Evolutionary conservation across 495 filamentous ascomycete genomes (phyloP).

Genomic region (Aspergillus diversus): DNA sequence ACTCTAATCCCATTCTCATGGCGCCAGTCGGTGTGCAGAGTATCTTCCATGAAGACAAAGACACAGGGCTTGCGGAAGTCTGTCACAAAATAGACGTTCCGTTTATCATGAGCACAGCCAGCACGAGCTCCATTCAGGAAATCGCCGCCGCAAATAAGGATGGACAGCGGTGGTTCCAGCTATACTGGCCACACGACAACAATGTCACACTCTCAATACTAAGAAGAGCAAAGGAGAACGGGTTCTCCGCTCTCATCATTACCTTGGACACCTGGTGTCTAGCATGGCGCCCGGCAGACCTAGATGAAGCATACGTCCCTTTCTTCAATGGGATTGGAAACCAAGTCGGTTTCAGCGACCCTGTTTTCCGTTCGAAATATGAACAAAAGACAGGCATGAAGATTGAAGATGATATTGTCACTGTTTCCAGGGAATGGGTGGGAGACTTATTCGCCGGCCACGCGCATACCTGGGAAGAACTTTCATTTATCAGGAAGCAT

Average conservation of each 20-base stretch:
- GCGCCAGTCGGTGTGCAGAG: slow-evolving; percentile 57
- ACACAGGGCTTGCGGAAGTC: slow-evolving; percentile 46
- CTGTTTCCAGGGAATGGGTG: slow-evolving; percentile 45
- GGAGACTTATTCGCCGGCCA: slow-evolving; percentile 47
- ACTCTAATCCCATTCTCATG: slow-evolving; percentile 47
- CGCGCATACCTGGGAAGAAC: slow-evolving; percentile 55
- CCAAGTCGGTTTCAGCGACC: slow-evolving; percentile 56
- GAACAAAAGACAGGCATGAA: slow-evolving; percentile 34
- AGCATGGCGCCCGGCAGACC: slow-evolving; percentile 61
- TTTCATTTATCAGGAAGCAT: slow-evolving; percentile 30
- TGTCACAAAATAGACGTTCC: slow-evolving; percentile 48
- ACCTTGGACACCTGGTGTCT: slow-evolving; percentile 65
- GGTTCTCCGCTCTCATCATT: slow-evolving; percentile 60
- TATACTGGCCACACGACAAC: slow-evolving; percentile 63
- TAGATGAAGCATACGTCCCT: slow-evolving; percentile 57
- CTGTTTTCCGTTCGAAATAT: slow-evolving; percentile 57
- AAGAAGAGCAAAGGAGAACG: slow-evolving; percentile 52
- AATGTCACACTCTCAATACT: slow-evolving; percentile 58
- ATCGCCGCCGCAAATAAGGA: slow-evolving; percentile 43
- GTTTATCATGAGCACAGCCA: slow-evolving; percentile 57
- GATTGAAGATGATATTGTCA: slow-evolving; percentile 45
- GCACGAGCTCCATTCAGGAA: slow-evolving; percentile 44
- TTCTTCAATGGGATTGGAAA: slow-evolving; percentile 52
- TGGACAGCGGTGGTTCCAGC: slow-evolving; percentile 57
- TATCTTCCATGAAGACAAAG: slow-evolving; percentile 54